Conservation (phyloP, 2,329 filamentous ascomycete species). For the Orbilia oligospora region DNA sequence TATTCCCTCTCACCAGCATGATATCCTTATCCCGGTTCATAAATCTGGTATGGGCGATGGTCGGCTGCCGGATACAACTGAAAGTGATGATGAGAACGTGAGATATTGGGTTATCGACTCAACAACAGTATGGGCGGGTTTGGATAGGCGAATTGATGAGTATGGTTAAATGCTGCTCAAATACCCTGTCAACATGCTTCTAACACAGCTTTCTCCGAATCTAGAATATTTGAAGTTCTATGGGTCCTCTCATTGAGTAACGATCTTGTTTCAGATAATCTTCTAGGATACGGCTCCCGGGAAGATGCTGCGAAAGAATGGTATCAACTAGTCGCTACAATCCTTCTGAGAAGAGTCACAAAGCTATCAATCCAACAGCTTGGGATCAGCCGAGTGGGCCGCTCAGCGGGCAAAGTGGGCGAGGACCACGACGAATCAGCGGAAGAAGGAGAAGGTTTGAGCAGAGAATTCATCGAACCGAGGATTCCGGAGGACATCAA, state of each 20-base stretch:
- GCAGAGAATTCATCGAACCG: conserved; percentile 34
- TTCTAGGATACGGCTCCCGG: neutral
- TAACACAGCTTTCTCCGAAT: neutral
- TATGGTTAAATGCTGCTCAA: conserved; percentile 22
- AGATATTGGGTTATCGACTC: conserved; percentile 63
- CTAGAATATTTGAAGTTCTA: conserved; percentile 62
- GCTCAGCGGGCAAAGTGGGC: neutral
- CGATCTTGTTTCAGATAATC: conserved; percentile 22
- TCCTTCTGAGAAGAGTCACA: conserved; percentile 48
- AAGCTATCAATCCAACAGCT: conserved; percentile 58
- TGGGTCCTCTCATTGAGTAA: conserved; percentile 43
- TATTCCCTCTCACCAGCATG: conserved; percentile 17
- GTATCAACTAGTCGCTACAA: conserved; percentile 35
- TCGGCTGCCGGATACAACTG: conserved; percentile 28
- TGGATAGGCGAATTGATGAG: conserved; percentile 63
- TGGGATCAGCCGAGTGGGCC: conserved; percentile 26
- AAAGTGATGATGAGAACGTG: conserved; percentile 27
- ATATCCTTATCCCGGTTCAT: conserved; percentile 57
- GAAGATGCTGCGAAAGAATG: conserved; percentile 13
- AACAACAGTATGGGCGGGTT: conserved; percentile 62
- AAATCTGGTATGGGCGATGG: conserved; percentile 53
- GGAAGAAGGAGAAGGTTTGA: neutral
- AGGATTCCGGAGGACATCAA: conserved; percentile 32
- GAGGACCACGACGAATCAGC: neutral
- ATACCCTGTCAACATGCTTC: neutral